A percentile compares a stretch with the other conserved stretches of the same genome.
These are phyloP conservation scores for Trypanosoma boissoni DNA, from an alignment of 208 protist species.

Conservation along the genomic window DNA sequence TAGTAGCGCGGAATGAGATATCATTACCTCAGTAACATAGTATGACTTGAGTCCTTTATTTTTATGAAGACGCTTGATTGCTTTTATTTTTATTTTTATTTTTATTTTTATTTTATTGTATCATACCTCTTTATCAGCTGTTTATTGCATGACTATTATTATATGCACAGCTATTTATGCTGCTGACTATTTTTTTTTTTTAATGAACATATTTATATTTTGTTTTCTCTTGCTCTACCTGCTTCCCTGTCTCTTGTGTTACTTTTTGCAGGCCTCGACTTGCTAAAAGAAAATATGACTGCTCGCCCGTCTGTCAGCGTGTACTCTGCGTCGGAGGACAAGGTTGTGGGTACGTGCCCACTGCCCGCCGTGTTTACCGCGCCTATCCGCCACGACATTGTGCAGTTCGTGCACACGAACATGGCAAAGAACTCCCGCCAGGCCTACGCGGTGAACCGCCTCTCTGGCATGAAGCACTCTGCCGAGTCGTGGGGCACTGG, in stretches of 20 bases:
- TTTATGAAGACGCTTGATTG: no score
- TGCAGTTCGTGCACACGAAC: conserved; percentile 95
- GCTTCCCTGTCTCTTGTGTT: conserved; percentile 4
- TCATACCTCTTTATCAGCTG: no score
- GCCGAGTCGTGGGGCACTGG: conserved; percentile 99
- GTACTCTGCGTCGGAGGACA: conserved; percentile 79
- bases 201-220: neutral
- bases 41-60: no score
- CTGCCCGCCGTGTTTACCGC: conserved; percentile 85
- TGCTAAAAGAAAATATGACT: conserved; percentile 49
- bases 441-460: conserved; percentile 94
- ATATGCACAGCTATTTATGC: neutral
- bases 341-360: conserved; percentile 66
- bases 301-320: conserved; percentile 85
- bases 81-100: no score
- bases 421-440: conserved; percentile 98
- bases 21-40: neutral
- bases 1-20: conserved; percentile 20
- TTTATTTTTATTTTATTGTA: no score
- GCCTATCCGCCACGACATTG: conserved; percentile 82
- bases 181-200: neutral
- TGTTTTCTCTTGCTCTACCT: conserved; percentile 2
- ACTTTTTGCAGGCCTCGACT: conserved; percentile 20
- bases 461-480: conserved; percentile 96
- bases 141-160: neutral